Evolutionary conservation across 331 rosid species (phyloP).

Genomic region (Arachis monticola): DNA sequence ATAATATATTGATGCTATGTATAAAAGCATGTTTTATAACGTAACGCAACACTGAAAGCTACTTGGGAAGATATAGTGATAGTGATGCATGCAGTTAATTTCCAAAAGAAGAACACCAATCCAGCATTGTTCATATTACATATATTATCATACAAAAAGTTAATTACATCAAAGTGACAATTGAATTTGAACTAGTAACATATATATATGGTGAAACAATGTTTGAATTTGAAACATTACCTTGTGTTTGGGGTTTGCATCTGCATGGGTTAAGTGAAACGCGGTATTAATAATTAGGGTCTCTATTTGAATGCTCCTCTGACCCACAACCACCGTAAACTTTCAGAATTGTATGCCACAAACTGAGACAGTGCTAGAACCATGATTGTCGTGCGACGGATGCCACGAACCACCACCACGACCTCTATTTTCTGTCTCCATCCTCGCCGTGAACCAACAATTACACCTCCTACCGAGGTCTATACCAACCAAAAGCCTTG

Average conservation of each 20-base stretch:
- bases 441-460: too few species aligned
- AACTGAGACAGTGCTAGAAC: too few species aligned
- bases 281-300: conserved; percentile 41
- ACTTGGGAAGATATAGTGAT: background rate
- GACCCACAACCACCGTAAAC: too few species aligned
- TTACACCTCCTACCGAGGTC: too few species aligned
- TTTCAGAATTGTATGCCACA: too few species aligned
- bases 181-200: conserved; percentile 36
- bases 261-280: conserved; percentile 54
- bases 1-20: background rate
- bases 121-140: background rate
- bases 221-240: conserved; percentile 47
- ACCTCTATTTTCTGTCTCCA: too few species aligned
- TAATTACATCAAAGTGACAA: background rate
- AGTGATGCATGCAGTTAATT: background rate
- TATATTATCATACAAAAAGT: too few species aligned
- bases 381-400: too few species aligned
- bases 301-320: conserved; percentile 51
- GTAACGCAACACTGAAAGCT: background rate
- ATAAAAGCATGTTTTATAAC: background rate
- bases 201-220: background rate
- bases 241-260: conserved; percentile 75
- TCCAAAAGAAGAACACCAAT: background rate
- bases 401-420: too few species aligned
- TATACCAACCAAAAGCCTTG: too few species aligned